Base-by-base conservation (phyloP, 2,329 filamentous ascomycete species). In the Seiridium cupressi region DNA sequence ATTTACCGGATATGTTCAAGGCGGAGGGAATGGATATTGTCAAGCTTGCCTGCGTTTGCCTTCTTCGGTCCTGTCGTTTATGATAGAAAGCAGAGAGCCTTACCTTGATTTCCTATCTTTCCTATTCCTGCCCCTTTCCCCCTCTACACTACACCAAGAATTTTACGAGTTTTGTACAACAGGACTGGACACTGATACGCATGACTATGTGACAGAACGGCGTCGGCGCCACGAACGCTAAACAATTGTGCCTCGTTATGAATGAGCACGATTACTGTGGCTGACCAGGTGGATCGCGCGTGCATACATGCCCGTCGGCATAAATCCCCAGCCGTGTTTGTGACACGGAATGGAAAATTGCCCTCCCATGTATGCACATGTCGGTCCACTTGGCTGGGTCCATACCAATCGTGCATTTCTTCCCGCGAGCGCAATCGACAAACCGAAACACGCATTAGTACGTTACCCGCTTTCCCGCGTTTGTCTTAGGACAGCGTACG, bases 141-240 rank as follows among this genome's bases (percentile, higher is more conserved):
- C 55, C 58, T 63, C 62, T 60, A 60, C 60, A 63, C 59, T 63
- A 63, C 48, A 65, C 63, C 57, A 66, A 57, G 44, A 47, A 46
- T 47, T 47, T 62, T 55, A 53, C 46, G 51, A 34, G 49, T 66
- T 66, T 62, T 61, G 31, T 60, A 60, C 48, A 62, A 55, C 64
- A 64, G 68, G 67, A 64, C 55, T 36, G 46, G 63, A 44, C 69
- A 74, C 78, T 80, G 77, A 80, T 77, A 67, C 64, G 69, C 65
- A 70, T 64, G 62, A 61, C 59, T 68, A 67, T 74, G 71, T 76
- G 73, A 75, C 72, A 81, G 78, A 80, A 68, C 70, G 66, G 59
- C 75, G 73, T 65, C 78, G 73, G 70, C 73, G 63, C 66, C 69
- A 66, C 66, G 65, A 70, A 58, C 62, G 67, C 58, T 61, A 61